These are phyloP conservation scores for Solanum chacoense DNA, from an alignment of 305 asterid genomes.

Conservation along the genomic window DNA sequence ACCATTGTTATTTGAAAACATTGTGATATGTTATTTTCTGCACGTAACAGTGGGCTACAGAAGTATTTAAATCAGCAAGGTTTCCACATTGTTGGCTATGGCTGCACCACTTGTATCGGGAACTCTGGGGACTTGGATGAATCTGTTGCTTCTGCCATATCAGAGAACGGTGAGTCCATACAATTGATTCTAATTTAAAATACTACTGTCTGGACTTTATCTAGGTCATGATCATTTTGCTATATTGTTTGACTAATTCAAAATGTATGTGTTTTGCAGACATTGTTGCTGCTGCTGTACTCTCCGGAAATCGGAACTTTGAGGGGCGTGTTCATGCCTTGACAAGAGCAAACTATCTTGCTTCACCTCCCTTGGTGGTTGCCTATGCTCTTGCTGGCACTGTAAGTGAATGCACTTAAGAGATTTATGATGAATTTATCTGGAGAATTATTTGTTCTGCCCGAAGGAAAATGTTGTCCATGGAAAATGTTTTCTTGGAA, in stretches of 20 bases:
- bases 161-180: slow-evolving; percentile 61
- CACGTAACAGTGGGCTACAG: slow-evolving; percentile 59
- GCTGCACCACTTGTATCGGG: slow-evolving; percentile 95
- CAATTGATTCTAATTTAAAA: not conserved
- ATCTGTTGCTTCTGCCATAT: slow-evolving; percentile 67
- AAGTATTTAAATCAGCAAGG: slow-evolving; percentile 86
- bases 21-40: slow-evolving; percentile 3
- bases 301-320: slow-evolving; percentile 89
- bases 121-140: slow-evolving; percentile 87
- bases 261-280: slow-evolving; percentile 35
- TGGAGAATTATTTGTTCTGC: not conserved
- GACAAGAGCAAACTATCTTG: slow-evolving; percentile 95
- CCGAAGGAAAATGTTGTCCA: not conserved
- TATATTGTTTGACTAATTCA: not conserved
- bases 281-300: slow-evolving; percentile 94
- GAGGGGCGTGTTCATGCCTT: slow-evolving; percentile 96
- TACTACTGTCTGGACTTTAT: not conserved
- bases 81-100: slow-evolving; percentile 84
- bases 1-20: not conserved
- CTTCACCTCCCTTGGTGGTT: slow-evolving; percentile 95
- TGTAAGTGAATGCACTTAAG: slow-evolving; percentile 30
- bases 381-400: slow-evolving; percentile 99
- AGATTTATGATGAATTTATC: not conserved
- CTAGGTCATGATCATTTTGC: not conserved
- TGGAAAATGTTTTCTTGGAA: not conserved